These are phyloP conservation scores for Inga laurina DNA, from an alignment of 306 rosid species.

Conservation along the genomic window DNA sequence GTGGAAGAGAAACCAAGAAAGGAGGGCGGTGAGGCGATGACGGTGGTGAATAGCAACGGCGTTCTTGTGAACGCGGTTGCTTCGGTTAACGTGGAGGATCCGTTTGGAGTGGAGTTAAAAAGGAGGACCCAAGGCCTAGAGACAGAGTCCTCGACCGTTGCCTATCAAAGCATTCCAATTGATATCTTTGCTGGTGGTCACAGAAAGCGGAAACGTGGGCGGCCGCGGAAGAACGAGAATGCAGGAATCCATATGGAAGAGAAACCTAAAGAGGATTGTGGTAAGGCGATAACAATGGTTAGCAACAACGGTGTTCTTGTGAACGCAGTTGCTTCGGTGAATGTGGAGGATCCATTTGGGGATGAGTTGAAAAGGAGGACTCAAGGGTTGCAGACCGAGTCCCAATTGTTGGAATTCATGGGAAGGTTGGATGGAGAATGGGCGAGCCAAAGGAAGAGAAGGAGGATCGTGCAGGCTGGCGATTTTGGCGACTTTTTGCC, in stretches of 20 bases:
- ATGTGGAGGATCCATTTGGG: slow-evolving; percentile 49
- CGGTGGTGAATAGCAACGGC: background rate
- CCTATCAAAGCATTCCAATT: slow-evolving; percentile 18
- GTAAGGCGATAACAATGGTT: slow-evolving; percentile 23
- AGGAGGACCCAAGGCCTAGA: slow-evolving; percentile 23
- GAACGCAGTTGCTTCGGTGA: slow-evolving; percentile 43
- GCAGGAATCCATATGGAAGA: slow-evolving; percentile 15
- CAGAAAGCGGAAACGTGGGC: slow-evolving; percentile 72
- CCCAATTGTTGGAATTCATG: slow-evolving; percentile 55
- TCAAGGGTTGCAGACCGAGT: slow-evolving; percentile 54
- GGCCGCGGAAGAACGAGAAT: slow-evolving; percentile 60
- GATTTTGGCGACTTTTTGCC: slow-evolving; percentile 53
- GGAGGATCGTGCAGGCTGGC: slow-evolving; percentile 61
- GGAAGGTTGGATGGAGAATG: slow-evolving; percentile 65
- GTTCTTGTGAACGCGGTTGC: background rate
- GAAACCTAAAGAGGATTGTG: slow-evolving; percentile 7
- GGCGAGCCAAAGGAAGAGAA: slow-evolving; percentile 68
- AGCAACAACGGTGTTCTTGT: slow-evolving; percentile 34
- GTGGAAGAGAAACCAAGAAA: slow-evolving; percentile 21
- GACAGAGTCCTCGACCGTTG: background rate
- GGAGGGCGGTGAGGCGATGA: background rate
- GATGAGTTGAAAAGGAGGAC: slow-evolving; percentile 67
- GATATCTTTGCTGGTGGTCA: background rate
- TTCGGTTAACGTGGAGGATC: background rate
- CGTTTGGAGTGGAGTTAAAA: slow-evolving; percentile 13